phyloP scores from a whole-genome alignment of 2,329 filamentous ascomycete species.

The Chaetoscypha palmicola region DNA sequence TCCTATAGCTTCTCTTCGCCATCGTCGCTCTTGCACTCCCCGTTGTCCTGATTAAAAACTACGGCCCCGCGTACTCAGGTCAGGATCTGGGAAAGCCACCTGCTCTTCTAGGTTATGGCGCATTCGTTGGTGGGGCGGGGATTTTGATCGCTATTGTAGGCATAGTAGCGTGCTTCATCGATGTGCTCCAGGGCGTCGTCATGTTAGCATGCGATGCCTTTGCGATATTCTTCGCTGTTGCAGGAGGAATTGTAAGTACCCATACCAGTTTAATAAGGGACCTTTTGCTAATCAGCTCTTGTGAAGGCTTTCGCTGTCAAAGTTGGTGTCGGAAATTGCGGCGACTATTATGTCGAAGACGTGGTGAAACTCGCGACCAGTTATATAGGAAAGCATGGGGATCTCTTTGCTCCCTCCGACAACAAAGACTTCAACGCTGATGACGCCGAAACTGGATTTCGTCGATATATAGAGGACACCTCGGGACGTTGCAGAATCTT shows the following conservation, averaged over 20 bases:
- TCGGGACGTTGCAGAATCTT: slow-evolving; percentile 15
- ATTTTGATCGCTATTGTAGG: slow-evolving; percentile 20
- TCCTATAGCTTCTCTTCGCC: slow-evolving; percentile 23
- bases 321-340: slow-evolving; percentile 22
- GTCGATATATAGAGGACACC: slow-evolving; percentile 5
- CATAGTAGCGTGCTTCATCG: slow-evolving; percentile 19
- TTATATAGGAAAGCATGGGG: slow-evolving; percentile 9
- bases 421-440: slow-evolving; percentile 8
- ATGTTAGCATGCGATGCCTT: slow-evolving; percentile 21
- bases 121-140: slow-evolving; percentile 24
- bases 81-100: slow-evolving; percentile 8
- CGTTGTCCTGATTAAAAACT: slow-evolving; percentile 20
- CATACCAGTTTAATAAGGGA: neutral
- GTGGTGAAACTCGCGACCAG: neutral
- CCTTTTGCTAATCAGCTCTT: neutral
- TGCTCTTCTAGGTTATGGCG: slow-evolving; percentile 20
- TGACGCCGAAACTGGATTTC: neutral
- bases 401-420: slow-evolving; percentile 6
- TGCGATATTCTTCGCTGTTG: slow-evolving; percentile 24
- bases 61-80: slow-evolving; percentile 11
- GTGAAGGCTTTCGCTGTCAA: slow-evolving; percentile 23
- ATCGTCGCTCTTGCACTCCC: slow-evolving; percentile 23
- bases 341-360: slow-evolving; percentile 5
- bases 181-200: slow-evolving; percentile 21
- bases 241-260: slow-evolving; percentile 24